Evolutionary conservation across 2,329 filamentous ascomycete genomes (phyloP).

Genomic region (Ceratocystis eucalypticola): DNA sequence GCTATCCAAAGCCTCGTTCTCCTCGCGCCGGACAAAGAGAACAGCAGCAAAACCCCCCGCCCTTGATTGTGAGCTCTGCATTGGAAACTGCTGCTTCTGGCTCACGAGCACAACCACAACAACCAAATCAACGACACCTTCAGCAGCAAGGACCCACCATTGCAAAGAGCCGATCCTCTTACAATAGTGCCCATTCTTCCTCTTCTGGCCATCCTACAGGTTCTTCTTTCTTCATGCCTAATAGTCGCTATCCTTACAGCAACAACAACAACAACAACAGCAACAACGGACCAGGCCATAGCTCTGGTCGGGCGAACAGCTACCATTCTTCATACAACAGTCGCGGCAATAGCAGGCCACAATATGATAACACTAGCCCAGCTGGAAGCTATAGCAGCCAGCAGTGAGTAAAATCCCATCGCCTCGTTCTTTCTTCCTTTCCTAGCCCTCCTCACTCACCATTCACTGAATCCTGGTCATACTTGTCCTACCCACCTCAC

Average conservation of each 20-base stretch:
- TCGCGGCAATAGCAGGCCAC: neutral
- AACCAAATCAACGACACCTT: conserved; percentile 22
- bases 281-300: conserved; percentile 28
- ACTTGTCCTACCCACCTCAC: neutral
- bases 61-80: conserved; percentile 42
- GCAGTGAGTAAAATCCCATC: neutral
- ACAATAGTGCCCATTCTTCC: conserved; percentile 67
- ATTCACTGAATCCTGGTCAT: neutral
- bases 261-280: too few relatives aligned
- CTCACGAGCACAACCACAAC: too few relatives aligned
- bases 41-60: conserved; percentile 20
- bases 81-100: conserved; percentile 25
- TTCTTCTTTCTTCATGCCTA: conserved; percentile 84
- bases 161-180: conserved; percentile 68
- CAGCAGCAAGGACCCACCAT: conserved; percentile 46
- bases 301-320: conserved; percentile 52
- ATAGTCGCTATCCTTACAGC: conserved; percentile 55
- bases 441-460: neutral
- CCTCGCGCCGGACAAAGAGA: neutral
- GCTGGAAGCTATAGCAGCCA: neutral
- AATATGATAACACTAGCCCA: neutral
- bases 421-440: neutral
- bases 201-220: conserved; percentile 40
- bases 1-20: neutral
- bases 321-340: conserved; percentile 48